Evolutionary conservation across 345 rosid genomes (phyloP), one percentile per base, ranked within the genome.

Genomic region (Salix brachista): DNA sequence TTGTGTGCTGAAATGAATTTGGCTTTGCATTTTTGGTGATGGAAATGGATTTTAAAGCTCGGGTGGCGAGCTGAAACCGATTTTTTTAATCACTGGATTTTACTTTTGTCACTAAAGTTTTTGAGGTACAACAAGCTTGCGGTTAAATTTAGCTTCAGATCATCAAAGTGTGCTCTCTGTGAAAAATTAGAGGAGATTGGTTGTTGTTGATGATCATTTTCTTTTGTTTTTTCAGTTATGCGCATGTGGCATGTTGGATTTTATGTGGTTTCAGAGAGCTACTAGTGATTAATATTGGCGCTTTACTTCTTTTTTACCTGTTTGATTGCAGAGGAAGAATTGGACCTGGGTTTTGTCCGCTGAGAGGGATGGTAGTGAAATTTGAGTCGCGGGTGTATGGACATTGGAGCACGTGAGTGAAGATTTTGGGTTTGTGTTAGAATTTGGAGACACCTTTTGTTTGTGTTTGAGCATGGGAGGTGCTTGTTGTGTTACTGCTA

Each of bases 401-500:
- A 60, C 75, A 32, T 58, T 50, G 64, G 80, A 74, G 25, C 28
- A 79, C 80, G 86, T 80, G 83, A 81, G 61, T 75, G 78, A 23
- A 75, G 68, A 34, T 70, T 79, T 65, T 58, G 19, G 81, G 64
- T 80, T 73, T 19, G 19, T 37, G 54, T 58, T 67, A 34, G 78
- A 81, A 75, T 71, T 16, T 74, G 80, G 74, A 28, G 58, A 77
- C 71, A 3, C 60, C 6, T 74, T 82, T 80, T 76, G 70, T 80
- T 75, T 34, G 80, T 75, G 70, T 79, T 75, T 30, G 78, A 85
- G 71, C 70, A 96, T 96, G 99, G 99, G 99, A 68, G 87, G 92
- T 77, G 94, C 95, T 74, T 96, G 98, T 77, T 96, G 99, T 85
- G 92, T 96, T 75, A 94, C 99, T 84, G 95, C 94, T 81, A 85